Evolutionary conservation across 1,139 yeast species (phyloP).

Genomic region (Lodderomyces jiufengensis): DNA sequence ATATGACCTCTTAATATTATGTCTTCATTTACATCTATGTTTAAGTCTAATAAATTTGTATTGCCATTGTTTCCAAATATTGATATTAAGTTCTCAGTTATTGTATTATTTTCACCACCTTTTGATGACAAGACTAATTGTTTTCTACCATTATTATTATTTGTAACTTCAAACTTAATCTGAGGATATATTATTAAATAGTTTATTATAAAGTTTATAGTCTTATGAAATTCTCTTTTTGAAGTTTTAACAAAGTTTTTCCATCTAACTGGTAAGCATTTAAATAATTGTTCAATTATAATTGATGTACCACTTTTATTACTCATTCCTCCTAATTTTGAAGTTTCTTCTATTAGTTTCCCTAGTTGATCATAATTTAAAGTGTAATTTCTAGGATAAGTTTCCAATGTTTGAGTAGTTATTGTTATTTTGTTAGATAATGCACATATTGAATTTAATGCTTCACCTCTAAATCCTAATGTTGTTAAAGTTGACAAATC

Average conservation of each 20-base stretch:
- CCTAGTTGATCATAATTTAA: slow-evolving; percentile 58
- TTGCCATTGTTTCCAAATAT: slow-evolving; percentile 68
- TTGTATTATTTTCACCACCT: slow-evolving; percentile 35
- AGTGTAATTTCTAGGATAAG: slow-evolving; percentile 55
- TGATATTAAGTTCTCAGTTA: slow-evolving; percentile 54
- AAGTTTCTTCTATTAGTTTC: slow-evolving; percentile 26
- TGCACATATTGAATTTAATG: slow-evolving; percentile 68
- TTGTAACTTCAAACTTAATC: slow-evolving; percentile 57
- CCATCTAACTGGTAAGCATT: slow-evolving; percentile 67
- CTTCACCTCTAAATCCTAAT: slow-evolving; percentile 84
- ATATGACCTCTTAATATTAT: slow-evolving; percentile 55
- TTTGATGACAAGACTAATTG: slow-evolving; percentile 47
- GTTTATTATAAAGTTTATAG: slow-evolving; percentile 58
- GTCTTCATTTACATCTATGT: slow-evolving; percentile 24
- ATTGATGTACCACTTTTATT: slow-evolving; percentile 54
- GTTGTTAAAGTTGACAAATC: slow-evolving; percentile 54
- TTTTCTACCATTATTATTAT: slow-evolving; percentile 42
- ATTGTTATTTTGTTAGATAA: slow-evolving; percentile 50
- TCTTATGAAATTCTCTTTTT: slow-evolving; percentile 69
- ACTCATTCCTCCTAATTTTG: slow-evolving; percentile 45
- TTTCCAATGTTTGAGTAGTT: slow-evolving; percentile 48
- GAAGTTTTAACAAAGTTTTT: slow-evolving; percentile 67
- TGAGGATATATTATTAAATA: slow-evolving; percentile 62
- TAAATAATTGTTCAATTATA: slow-evolving; percentile 49
- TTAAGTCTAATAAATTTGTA: slow-evolving; percentile 52